phyloP scores from a whole-genome alignment of 768 basidiomycete species.

The Amanita phalloides region DNA sequence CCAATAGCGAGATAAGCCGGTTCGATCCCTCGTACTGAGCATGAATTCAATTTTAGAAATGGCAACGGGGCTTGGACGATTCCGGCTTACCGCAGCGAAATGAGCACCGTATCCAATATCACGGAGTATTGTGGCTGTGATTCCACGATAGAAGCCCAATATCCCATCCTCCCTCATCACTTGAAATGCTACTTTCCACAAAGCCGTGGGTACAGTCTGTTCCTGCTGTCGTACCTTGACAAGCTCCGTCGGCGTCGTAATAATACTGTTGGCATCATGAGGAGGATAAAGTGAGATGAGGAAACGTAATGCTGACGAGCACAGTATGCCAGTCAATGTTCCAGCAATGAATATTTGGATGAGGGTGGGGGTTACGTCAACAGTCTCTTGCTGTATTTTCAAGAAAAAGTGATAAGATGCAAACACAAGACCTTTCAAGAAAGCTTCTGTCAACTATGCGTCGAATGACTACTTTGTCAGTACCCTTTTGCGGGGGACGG shows the following conservation, averaged over 20 bases:
- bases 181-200: slow-evolving; percentile 38
- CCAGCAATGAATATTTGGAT: slow-evolving; percentile 71
- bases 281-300: background rate
- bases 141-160: slow-evolving; percentile 67
- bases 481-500: background rate
- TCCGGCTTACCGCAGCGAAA: slow-evolving; percentile 56
- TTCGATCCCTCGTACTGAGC: slow-evolving; percentile 56
- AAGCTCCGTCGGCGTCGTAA: slow-evolving; percentile 80
- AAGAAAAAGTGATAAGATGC: slow-evolving; percentile 76
- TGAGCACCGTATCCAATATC: slow-evolving; percentile 84
- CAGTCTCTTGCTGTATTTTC: slow-evolving; percentile 44
- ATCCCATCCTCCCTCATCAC: slow-evolving; percentile 50
- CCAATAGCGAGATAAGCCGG: slow-evolving; percentile 30
- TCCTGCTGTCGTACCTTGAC: slow-evolving; percentile 82
- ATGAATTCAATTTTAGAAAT: too few species aligned
- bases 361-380: slow-evolving; percentile 45
- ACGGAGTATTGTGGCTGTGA: slow-evolving; percentile 60
- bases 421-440: slow-evolving; percentile 84
- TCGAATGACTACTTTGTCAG: background rate
- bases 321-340: slow-evolving; percentile 66
- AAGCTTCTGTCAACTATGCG: slow-evolving; percentile 50
- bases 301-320: slow-evolving; percentile 46
- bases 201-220: slow-evolving; percentile 34
- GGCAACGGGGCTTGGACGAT: background rate
- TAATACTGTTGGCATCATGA: slow-evolving; percentile 28